Conservation (phyloP, 495 filamentous ascomycete species). For the Neurospora sp. region DNA sequence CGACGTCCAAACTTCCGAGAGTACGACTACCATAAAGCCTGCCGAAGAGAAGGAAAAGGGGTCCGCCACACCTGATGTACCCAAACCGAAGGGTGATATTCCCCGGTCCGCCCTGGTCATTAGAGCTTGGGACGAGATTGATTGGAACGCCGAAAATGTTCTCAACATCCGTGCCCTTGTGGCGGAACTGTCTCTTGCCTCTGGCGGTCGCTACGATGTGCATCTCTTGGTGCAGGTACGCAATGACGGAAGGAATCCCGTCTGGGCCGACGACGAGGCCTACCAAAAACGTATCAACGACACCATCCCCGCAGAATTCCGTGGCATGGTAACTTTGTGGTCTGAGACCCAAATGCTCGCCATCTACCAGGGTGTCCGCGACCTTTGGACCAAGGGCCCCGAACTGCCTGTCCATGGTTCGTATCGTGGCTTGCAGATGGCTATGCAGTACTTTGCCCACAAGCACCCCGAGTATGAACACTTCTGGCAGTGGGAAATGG, state of each 20-base stretch:
- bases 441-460: conserved; percentile 84
- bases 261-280: conserved; percentile 51
- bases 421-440: conserved; percentile 86
- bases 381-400: conserved; percentile 55
- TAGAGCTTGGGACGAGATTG: conserved; percentile 61
- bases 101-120: conserved; percentile 65
- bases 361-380: conserved; percentile 72
- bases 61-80: background rate
- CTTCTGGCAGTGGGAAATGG: conserved; percentile 99
- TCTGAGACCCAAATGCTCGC: conserved; percentile 83
- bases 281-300: conserved; percentile 53
- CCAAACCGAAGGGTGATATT: conserved; percentile 18
- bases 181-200: conserved; percentile 62
- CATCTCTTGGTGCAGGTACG: conserved; percentile 68
- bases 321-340: conserved; percentile 82
- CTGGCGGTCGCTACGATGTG: conserved; percentile 72
- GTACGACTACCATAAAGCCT: background rate
- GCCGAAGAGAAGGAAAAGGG: background rate
- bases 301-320: conserved; percentile 76
- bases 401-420: conserved; percentile 75
- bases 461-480: conserved; percentile 89
- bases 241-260: conserved; percentile 52
- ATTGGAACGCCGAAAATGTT: conserved; percentile 59
- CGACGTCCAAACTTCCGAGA: conserved; percentile 33
- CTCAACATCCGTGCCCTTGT: conserved; percentile 64